Evolutionary conservation across 768 basidiomycete species (phyloP).

Genomic region (Scleroderma bovista): DNA sequence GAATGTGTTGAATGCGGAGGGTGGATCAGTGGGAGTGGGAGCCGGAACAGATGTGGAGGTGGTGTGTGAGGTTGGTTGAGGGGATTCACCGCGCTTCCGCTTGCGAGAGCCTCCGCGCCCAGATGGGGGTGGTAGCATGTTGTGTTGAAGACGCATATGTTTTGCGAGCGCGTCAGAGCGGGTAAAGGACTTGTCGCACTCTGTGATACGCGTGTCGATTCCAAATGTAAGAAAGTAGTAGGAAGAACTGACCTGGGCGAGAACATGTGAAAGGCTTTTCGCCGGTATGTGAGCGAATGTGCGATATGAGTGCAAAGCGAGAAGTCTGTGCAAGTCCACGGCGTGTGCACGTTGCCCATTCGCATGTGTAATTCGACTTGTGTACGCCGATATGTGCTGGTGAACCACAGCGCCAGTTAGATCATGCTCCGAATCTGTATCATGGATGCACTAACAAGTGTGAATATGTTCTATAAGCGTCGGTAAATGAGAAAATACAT

Average conservation of each 20-base stretch:
- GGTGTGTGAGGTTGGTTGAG: constrained; percentile 15
- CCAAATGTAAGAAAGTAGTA: background rate
- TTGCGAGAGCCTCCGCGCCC: constrained; percentile 66
- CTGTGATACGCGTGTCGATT: constrained; percentile 34
- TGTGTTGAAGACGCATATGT: constrained; percentile 87
- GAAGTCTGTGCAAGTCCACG: constrained; percentile 82
- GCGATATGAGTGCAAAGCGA: constrained; percentile 85
- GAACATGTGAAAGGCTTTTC: constrained; percentile 90
- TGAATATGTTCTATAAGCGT: constrained; percentile 82
- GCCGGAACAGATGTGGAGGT: constrained; percentile 1
- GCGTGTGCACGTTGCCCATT: constrained; percentile 81
- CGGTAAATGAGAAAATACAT: constrained; percentile 65
- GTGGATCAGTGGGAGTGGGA: constrained; percentile 12
- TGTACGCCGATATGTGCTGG: constrained; percentile 78
- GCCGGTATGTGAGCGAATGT: constrained; percentile 88
- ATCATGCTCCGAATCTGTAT: background rate
- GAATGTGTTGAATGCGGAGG: constrained; percentile 51
- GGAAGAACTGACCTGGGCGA: constrained; percentile 55
- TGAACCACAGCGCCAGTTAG: background rate
- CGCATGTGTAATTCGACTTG: constrained; percentile 83
- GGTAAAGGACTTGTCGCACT: constrained; percentile 93
- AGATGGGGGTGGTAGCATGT: constrained; percentile 67
- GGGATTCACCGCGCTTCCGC: constrained; percentile 52
- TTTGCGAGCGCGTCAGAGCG: constrained; percentile 91
- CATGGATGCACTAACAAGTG: constrained; percentile 46